These are phyloP conservation scores for Hypoxylon sp. DNA, from an alignment of 2,329 filamentous ascomycete genomes.

Conservation along the genomic window DNA sequence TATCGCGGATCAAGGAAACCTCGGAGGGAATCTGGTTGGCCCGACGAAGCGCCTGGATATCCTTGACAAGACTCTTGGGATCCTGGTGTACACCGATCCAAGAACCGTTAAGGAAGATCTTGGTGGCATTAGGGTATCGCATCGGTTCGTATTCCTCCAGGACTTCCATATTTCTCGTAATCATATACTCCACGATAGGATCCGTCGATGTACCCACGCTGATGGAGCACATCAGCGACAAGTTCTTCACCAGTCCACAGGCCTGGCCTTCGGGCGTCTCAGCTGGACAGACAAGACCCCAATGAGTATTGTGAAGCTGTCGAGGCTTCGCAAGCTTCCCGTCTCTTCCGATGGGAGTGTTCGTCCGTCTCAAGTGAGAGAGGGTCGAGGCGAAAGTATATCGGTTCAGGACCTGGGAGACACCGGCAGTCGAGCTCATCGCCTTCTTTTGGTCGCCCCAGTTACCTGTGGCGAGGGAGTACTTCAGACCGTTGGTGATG, in stretches of 20 bases:
- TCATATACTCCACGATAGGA: conserved; percentile 95
- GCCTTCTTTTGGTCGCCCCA: conserved; percentile 99
- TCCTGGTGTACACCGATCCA: conserved; percentile 98
- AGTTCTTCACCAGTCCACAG: conserved; percentile 97
- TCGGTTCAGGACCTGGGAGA: conserved; percentile 97
- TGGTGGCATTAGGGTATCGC: conserved; percentile 91
- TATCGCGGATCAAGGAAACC: conserved; percentile 94
- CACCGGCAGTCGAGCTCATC: conserved; percentile 92
- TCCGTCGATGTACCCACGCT: conserved; percentile 93
- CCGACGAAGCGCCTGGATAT: conserved; percentile 82
- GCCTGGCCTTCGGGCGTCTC: conserved; percentile 99
- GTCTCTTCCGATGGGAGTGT: conserved; percentile 97
- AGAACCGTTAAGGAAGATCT: conserved; percentile 97
- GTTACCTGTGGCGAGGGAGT: conserved; percentile 96
- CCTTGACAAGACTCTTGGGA: conserved; percentile 84
- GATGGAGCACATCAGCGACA: conserved; percentile 98
- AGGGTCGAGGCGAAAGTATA: conserved; percentile 98
- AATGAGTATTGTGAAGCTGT: conserved; percentile 98
- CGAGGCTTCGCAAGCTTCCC: conserved; percentile 98
- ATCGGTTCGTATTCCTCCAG: conserved; percentile 94
- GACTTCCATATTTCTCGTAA: conserved; percentile 94
- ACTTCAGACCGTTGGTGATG: conserved; percentile 93
- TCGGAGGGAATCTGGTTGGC: conserved; percentile 89
- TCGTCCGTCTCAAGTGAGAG: conserved; percentile 96
- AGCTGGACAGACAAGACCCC: conserved; percentile 96